A percentile compares a stretch with the other conserved stretches of the same genome.
Evolutionary conservation across 2,329 filamentous ascomycete species (phyloP).

Genomic region (Aspergillus pseudoviridinutans): DNA sequence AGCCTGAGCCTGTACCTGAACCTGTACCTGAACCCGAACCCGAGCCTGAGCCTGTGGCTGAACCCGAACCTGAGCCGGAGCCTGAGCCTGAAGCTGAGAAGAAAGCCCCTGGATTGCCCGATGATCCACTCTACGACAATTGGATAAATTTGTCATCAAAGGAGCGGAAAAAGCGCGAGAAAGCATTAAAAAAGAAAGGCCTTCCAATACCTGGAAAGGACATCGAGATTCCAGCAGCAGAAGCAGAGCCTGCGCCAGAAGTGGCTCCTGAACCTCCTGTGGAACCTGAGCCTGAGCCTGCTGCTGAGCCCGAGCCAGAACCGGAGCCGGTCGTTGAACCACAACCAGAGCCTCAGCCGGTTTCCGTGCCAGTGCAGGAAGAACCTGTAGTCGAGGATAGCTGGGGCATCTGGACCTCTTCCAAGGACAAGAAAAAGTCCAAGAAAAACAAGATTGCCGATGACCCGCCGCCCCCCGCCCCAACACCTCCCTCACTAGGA

Average conservation of each 20-base stretch:
- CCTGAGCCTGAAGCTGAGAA: slow-evolving; percentile 20
- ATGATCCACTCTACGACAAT: slow-evolving; percentile 34
- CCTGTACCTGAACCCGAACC: slow-evolving; percentile 7
- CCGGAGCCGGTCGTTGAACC: slow-evolving; percentile 16
- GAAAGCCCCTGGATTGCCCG: slow-evolving; percentile 27
- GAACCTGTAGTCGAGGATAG: slow-evolving; percentile 20
- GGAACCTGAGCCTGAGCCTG: slow-evolving; percentile 12
- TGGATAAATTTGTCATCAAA: slow-evolving; percentile 36
- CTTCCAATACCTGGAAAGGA: slow-evolving; percentile 29
- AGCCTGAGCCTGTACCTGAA: slow-evolving; percentile 26
- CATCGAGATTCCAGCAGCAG: slow-evolving; percentile 17
- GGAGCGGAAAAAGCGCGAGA: slow-evolving; percentile 45
- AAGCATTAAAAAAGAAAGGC: slow-evolving; percentile 22
- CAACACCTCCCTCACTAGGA: slow-evolving; percentile 45
- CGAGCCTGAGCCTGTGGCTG: slow-evolving; percentile 28
- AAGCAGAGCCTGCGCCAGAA: slow-evolving; percentile 19
- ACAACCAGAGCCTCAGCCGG: slow-evolving; percentile 21
- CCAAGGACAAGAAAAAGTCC: slow-evolving; percentile 46
- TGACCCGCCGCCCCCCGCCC: slow-evolving; percentile 46
- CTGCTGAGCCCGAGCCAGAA: slow-evolving; percentile 17
- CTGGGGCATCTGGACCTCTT: slow-evolving; percentile 34
- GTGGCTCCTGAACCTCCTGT: slow-evolving; percentile 13
- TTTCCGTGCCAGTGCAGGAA: slow-evolving; percentile 19
- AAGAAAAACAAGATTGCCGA: slow-evolving; percentile 45
- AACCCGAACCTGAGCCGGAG: slow-evolving; percentile 27